Evolutionary conservation across 441 rosid species (phyloP), one percentile per base, ranked within the genome.

Genomic region (Populus hybrid): DNA sequence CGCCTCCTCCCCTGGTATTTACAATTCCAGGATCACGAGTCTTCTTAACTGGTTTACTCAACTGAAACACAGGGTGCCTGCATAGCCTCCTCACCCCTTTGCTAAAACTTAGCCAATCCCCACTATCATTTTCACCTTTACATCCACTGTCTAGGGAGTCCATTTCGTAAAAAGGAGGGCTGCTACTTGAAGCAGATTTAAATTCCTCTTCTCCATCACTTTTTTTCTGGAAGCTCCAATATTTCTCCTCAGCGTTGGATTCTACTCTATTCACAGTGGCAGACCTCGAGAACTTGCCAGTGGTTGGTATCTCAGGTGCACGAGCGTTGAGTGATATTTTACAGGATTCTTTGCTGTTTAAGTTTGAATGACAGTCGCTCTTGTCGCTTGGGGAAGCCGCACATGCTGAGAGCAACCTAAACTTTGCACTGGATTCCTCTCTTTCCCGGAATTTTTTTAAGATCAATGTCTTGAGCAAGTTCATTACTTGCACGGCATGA

Each of bases 381-480:
- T 81, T 72, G 33, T 73, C 75, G 18, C 66, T 61, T 20, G 83
- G 80, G 38, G 81, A 83, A 74, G 70, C 78, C 18, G 82, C 31
- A 53, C 69, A 59, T 14, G 74, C 33, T 9, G 78, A 66, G 29
- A 78, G 77, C 82, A 83, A 69, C 76, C 85, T 79, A 68, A 74
- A 29, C 31, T 29, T 29, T 29, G 31, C 31, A 29, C 31, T 29
- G 31, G 31, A 29, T 29, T 29, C 31, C 31, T 29, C 31, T 29
- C 31, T 29, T 29, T 29, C 31, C 31, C 31, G 31, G 31, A 29
- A 2, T 29, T 29, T 29, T 29, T 29, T 92, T 79, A 90, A 77
- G 86, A 95, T 91, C 70, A 95, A 81, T 28, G 94, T 89, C 86
- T 91, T 93, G 69, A 95, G 94, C 79, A 95, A 86, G 90, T 93